Percentiles rank a stretch among this genome's conserved stretches.
These are phyloP conservation scores for Paramecium biaurelia DNA, from an alignment of 73 alveolate genomes.

Conservation along the genomic window DNA sequence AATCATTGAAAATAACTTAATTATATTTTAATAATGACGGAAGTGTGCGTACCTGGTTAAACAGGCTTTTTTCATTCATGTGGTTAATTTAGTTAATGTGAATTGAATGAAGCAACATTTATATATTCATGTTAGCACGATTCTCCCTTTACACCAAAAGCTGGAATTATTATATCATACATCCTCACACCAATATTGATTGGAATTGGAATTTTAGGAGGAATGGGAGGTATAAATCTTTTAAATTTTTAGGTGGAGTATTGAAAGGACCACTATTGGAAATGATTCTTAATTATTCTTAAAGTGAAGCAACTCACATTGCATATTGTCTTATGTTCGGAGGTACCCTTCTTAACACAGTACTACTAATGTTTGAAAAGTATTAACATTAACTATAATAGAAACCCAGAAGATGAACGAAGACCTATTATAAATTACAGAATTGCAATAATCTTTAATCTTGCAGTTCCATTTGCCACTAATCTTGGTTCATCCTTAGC, in stretches of 20 bases:
- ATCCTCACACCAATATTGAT: conserved; percentile 1
- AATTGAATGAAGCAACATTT: neutral
- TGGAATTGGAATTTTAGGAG: conserved; percentile 44
- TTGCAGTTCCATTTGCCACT: conserved; percentile 34
- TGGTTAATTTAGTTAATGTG: neutral
- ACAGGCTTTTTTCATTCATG: conserved; percentile 30
- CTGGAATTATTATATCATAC: neutral
- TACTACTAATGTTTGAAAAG: conserved; percentile 31
- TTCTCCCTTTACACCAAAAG: neutral
- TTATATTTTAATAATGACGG: neutral
- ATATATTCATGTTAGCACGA: neutral
- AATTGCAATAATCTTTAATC: conserved; percentile 27
- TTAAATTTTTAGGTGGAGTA: neutral
- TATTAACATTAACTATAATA: neutral
- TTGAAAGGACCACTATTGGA: conserved; percentile 40
- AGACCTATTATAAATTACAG: conserved; percentile 25
- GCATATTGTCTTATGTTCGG: conserved; percentile 57
- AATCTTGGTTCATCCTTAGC: conserved; percentile 9
- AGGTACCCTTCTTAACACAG: conserved; percentile 13
- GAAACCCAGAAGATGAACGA: neutral
- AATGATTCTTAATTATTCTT: conserved; percentile 35
- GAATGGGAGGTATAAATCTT: conserved; percentile 9
- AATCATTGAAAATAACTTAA: neutral
- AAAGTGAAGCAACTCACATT: conserved; percentile 35
- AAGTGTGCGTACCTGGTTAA: neutral